These are phyloP conservation scores for Lactifluus pinguis DNA, from an alignment of 768 basidiomycete species.

Conservation along the genomic window DNA sequence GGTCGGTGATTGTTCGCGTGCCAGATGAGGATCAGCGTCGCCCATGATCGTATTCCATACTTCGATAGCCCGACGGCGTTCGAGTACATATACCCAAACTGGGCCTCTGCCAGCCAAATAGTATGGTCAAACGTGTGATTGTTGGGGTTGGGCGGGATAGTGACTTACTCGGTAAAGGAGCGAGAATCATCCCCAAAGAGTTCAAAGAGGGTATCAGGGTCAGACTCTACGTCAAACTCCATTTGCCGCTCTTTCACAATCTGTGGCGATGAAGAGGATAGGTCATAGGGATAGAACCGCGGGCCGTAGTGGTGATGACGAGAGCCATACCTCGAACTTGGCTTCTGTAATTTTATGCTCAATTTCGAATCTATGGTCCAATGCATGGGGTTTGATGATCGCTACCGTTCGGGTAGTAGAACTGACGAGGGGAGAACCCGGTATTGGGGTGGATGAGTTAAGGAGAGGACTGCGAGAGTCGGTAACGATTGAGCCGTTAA, in stretches of 20 bases:
- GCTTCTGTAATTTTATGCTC: constrained; percentile 72
- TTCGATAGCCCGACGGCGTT: constrained; percentile 71
- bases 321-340: constrained; percentile 65
- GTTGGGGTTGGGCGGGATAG: not conserved
- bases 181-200: constrained; percentile 71
- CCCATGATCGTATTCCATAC: constrained; percentile 76
- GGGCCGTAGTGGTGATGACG: not conserved
- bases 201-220: constrained; percentile 70
- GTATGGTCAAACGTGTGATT: not conserved
- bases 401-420: constrained; percentile 65
- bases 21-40: constrained; percentile 48
- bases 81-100: constrained; percentile 89
- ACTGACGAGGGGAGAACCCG: not conserved
- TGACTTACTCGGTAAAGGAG: constrained; percentile 66
- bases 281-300: constrained; percentile 9
- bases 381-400: constrained; percentile 75
- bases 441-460: constrained; percentile 2
- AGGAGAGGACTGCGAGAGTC: not conserved
- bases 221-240: constrained; percentile 79
- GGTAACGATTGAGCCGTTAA: not conserved
- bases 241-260: constrained; percentile 85
- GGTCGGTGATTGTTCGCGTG: constrained; percentile 45
- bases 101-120: constrained; percentile 45
- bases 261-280: constrained; percentile 28
- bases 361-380: constrained; percentile 67